A percentile compares a stretch with the other conserved stretches of the same genome.
phyloP scores from a whole-genome alignment of 2,329 filamentous ascomycete genomes.

The Cryphonectria naterciae region DNA sequence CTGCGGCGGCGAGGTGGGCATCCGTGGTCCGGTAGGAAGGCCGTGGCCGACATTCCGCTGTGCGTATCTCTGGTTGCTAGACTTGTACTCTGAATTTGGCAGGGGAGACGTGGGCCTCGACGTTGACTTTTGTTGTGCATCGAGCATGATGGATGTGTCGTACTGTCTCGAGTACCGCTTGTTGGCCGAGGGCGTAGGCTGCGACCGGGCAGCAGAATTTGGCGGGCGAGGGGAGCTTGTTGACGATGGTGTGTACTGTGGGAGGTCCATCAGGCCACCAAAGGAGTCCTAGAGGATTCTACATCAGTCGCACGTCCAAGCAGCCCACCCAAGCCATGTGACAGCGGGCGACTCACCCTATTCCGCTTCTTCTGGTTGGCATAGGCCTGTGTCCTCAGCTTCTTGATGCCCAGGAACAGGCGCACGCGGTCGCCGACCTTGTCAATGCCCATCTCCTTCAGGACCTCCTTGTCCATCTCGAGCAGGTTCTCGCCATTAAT shows the following conservation, averaged over 20 bases:
- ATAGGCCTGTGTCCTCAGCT: slow-evolving; percentile 75
- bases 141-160: slow-evolving; percentile 50
- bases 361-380: slow-evolving; percentile 82
- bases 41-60: slow-evolving; percentile 46
- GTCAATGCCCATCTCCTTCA: slow-evolving; percentile 98
- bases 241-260: slow-evolving; percentile 61
- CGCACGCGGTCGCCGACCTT: slow-evolving; percentile 96
- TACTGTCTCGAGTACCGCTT: slow-evolving; percentile 69
- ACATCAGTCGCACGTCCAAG: slow-evolving; percentile 23
- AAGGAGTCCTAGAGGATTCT: slow-evolving; percentile 71
- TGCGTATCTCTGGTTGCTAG: slow-evolving; percentile 61
- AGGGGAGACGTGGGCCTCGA: slow-evolving; percentile 75
- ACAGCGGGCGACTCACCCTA: slow-evolving; percentile 62
- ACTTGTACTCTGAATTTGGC: slow-evolving; percentile 59
- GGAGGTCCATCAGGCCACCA: slow-evolving; percentile 69
- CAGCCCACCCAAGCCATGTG: too few species aligned
- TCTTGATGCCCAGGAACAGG: slow-evolving; percentile 84
- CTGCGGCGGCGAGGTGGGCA: slow-evolving; percentile 66
- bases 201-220: slow-evolving; percentile 54
- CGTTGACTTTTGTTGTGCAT: slow-evolving; percentile 53
- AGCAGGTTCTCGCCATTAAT: slow-evolving; percentile 97
- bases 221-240: slow-evolving; percentile 64
- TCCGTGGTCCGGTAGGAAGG: slow-evolving; percentile 53
- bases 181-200: slow-evolving; percentile 52
- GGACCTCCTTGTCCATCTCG: slow-evolving; percentile 93